Conservation (phyloP, 1,139 yeast genomes). For the Blastobotrys ciferrii region DNA sequence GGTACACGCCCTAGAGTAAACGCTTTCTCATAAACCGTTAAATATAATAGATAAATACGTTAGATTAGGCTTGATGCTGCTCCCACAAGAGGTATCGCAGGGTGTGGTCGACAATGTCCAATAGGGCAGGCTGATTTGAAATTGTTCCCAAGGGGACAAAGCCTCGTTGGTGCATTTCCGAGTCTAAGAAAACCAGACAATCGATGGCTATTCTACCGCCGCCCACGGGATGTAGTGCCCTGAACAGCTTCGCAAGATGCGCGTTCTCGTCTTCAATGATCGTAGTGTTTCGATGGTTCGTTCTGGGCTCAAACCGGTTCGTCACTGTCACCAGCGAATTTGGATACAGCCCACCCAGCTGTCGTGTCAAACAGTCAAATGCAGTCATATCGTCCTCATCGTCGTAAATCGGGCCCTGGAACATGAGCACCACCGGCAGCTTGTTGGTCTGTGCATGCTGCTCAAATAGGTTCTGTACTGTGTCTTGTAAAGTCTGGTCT, state of each 20-base stretch:
- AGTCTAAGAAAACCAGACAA: constrained; percentile 22
- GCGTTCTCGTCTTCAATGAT: constrained; percentile 15
- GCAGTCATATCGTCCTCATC: constrained; percentile 3
- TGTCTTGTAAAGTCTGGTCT: background rate
- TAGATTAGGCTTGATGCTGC: too few relatives aligned
- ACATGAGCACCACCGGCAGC: constrained; percentile 14
- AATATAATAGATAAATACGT: too few relatives aligned
- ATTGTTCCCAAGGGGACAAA: constrained; percentile 15
- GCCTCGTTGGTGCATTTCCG: constrained; percentile 16
- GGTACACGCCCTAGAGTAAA: too few relatives aligned
- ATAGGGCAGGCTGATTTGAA: background rate
- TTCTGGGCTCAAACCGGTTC: constrained; percentile 1
- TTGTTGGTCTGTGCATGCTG: background rate
- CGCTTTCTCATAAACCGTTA: too few relatives aligned
- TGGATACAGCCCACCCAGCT: constrained; percentile 9
- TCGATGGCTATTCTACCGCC: constrained; percentile 25
- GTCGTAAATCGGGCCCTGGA: constrained; percentile 9
- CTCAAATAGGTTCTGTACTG: constrained; percentile 8
- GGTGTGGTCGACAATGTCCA: constrained; percentile 12
- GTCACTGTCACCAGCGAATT: constrained; percentile 14
- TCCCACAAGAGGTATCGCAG: constrained; percentile 16
- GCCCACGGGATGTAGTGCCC: constrained; percentile 29
- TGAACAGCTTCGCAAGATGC: constrained; percentile 23
- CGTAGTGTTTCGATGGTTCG: background rate
- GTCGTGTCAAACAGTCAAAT: constrained; percentile 1